phyloP scores from a whole-genome alignment of 257 asterid species.

The Marsdenia floribunda region DNA sequence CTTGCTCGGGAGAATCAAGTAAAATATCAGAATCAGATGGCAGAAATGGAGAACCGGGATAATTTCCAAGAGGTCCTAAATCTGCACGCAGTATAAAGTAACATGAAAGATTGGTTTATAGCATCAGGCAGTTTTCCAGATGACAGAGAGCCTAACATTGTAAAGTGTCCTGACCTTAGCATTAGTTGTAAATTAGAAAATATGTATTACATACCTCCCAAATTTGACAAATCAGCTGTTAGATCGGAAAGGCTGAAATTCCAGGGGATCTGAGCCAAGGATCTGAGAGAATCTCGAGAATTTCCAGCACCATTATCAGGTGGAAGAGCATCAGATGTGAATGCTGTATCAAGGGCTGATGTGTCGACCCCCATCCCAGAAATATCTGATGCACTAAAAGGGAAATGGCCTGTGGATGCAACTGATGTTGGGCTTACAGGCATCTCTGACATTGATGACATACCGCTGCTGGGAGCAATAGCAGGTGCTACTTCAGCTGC shows the following conservation, averaged over 20 bases:
- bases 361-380: slow-evolving; percentile 84
- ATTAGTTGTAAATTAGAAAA: neutral
- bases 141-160: neutral
- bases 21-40: slow-evolving; percentile 93
- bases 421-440: slow-evolving; percentile 88
- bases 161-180: neutral
- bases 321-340: slow-evolving; percentile 81
- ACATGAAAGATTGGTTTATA: slow-evolving; percentile 8
- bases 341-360: slow-evolving; percentile 73
- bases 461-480: slow-evolving; percentile 59
- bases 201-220: slow-evolving; percentile 47
- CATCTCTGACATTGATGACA: slow-evolving; percentile 74
- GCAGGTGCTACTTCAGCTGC: slow-evolving; percentile 50
- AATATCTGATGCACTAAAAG: slow-evolving; percentile 76
- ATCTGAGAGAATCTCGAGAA: slow-evolving; percentile 76
- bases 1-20: slow-evolving; percentile 86
- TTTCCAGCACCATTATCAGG: slow-evolving; percentile 75
- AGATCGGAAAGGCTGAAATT: slow-evolving; percentile 84
- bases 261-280: slow-evolving; percentile 89
- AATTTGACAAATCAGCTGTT: slow-evolving; percentile 82
- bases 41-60: slow-evolving; percentile 87
- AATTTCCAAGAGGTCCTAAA: slow-evolving; percentile 89
- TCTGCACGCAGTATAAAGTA: slow-evolving; percentile 42
- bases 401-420: slow-evolving; percentile 90
- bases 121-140: neutral